phyloP scores from a whole-genome alignment of 805 yeast genomes.

The Cyberlindnera mycetangii region DNA sequence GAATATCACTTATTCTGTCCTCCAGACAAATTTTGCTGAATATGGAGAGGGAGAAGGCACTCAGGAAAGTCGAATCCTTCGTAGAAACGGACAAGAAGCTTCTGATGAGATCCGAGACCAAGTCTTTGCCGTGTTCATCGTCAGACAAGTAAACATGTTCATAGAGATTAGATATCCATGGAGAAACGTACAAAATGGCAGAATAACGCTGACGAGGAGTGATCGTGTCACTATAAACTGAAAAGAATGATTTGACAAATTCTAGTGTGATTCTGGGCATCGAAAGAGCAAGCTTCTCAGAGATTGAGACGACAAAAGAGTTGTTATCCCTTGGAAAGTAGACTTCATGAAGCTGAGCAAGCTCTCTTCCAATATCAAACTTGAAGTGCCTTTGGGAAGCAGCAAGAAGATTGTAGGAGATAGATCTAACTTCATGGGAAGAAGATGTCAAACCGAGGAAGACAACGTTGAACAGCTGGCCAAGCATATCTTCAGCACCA shows the following conservation, averaged over 20 bases:
- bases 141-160: conserved; percentile 51
- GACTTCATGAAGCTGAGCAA: conserved; percentile 54
- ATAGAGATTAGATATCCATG: conserved; percentile 73
- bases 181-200: conserved; percentile 48
- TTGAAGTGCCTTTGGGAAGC: conserved; percentile 59
- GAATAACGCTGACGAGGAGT: conserved; percentile 29
- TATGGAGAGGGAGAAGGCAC: conserved; percentile 53
- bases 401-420: conserved; percentile 62
- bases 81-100: conserved; percentile 59
- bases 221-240: conserved; percentile 45
- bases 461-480: conserved; percentile 60
- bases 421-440: conserved; percentile 54
- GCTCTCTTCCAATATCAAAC: conserved; percentile 55
- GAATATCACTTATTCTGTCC: conserved; percentile 50
- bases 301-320: conserved; percentile 54
- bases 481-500: conserved; percentile 43
- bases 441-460: conserved; percentile 66
- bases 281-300: conserved; percentile 51
- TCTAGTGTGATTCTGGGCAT: conserved; percentile 61
- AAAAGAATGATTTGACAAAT: conserved; percentile 48
- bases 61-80: conserved; percentile 43
- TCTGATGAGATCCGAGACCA: conserved; percentile 58
- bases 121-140: conserved; percentile 57
- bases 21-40: conserved; percentile 70
- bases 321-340: conserved; percentile 68